These are phyloP conservation scores for Ophiostoma piceae DNA, from an alignment of 2,329 filamentous ascomycete genomes.

Conservation along the genomic window DNA sequence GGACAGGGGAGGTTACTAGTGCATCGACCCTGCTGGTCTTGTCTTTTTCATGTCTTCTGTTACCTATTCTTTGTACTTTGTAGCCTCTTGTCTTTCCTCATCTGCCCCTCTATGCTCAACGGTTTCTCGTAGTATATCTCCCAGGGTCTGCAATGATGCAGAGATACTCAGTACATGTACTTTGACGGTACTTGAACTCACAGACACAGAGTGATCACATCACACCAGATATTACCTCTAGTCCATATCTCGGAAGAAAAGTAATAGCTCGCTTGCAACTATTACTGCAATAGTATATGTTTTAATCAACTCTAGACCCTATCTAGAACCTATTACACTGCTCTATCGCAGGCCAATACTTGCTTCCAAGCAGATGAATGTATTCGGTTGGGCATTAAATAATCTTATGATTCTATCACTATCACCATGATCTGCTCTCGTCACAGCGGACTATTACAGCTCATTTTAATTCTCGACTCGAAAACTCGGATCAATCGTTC, in stretches of 20 bases:
- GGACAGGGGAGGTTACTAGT: neutral
- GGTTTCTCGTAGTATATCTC: neutral
- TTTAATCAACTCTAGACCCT: neutral
- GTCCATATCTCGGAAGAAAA: neutral
- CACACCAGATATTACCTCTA: slow-evolving; percentile 6
- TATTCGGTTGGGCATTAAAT: neutral
- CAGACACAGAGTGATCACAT: neutral
- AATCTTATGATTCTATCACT: slow-evolving; percentile 2
- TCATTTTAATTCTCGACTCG: neutral
- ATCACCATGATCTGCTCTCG: neutral
- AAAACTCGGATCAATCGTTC: slow-evolving; percentile 5
- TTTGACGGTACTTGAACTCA: neutral
- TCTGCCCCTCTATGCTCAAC: neutral
- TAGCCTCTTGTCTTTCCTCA: neutral
- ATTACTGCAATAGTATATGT: neutral
- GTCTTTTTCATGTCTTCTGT: neutral
- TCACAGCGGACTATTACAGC: neutral
- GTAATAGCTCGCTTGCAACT: slow-evolving; percentile 9
- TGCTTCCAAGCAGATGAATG: neutral
- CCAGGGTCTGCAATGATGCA: neutral
- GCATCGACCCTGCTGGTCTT: neutral
- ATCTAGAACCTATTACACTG: neutral
- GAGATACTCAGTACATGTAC: neutral
- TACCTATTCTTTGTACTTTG: neutral
- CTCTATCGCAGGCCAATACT: neutral